These are phyloP conservation scores for Penstemon newberryi DNA, from an alignment of 257 asterid species.

Conservation along the genomic window DNA sequence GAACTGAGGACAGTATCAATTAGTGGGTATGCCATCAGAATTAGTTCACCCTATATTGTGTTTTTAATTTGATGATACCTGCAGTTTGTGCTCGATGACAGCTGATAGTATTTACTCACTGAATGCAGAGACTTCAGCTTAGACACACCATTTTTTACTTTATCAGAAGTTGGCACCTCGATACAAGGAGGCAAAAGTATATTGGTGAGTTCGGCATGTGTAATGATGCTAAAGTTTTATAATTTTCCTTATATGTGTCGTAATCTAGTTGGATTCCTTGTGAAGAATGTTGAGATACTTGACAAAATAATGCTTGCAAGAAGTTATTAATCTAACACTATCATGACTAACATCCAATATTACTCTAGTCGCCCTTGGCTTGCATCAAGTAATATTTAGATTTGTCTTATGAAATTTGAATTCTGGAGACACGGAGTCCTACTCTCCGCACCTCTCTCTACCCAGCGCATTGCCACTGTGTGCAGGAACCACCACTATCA, in stretches of 20 bases:
- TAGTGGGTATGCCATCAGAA: slow-evolving; percentile 53
- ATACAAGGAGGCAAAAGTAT: slow-evolving; percentile 70
- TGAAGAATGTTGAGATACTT: slow-evolving; percentile 1
- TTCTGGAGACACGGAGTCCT: not conserved
- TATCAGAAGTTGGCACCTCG: slow-evolving; percentile 70
- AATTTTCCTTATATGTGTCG: not conserved
- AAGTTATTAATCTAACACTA: not conserved
- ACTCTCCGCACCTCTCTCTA: not conserved
- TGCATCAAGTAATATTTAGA: not conserved
- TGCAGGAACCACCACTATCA: slow-evolving; percentile 9
- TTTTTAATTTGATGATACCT: slow-evolving; percentile 19
- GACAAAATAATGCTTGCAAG: not conserved
- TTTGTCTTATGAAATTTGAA: not conserved
- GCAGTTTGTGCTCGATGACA: slow-evolving; percentile 9
- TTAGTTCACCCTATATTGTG: slow-evolving; percentile 14
- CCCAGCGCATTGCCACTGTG: slow-evolving; percentile 14
- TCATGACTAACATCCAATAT: not conserved
- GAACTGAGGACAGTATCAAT: slow-evolving; percentile 47
- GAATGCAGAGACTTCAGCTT: slow-evolving; percentile 57
- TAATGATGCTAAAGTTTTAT: not conserved
- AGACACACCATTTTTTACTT: slow-evolving; percentile 55
- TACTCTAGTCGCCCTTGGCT: not conserved
- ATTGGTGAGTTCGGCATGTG: slow-evolving; percentile 54
- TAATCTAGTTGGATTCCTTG: not conserved
- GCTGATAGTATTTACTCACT: slow-evolving; percentile 30